Evolutionary conservation across 1,139 yeast genomes (phyloP).

Genomic region (Kazachstania sp.): DNA sequence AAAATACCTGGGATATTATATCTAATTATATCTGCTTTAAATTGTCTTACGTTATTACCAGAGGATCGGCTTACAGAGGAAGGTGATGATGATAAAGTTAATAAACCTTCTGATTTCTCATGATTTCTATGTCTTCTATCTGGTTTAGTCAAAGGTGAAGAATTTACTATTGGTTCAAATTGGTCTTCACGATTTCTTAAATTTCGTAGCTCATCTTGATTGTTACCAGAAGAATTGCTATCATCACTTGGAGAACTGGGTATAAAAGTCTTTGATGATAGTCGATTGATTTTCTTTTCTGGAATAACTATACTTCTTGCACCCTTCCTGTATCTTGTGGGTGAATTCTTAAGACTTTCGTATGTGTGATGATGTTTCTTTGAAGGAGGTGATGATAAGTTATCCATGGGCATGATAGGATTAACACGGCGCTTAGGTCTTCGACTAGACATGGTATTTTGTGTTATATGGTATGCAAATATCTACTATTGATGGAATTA

Average conservation of each 20-base stretch:
- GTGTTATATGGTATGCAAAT: background rate
- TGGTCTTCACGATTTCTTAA: conserved; percentile 1
- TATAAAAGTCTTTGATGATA: conserved; percentile 7
- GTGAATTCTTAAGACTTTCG: background rate
- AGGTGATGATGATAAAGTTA: conserved; percentile 11
- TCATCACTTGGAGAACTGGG: conserved; percentile 1
- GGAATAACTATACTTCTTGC: conserved; percentile 9
- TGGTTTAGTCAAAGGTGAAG: conserved; percentile 6
- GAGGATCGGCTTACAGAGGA: background rate
- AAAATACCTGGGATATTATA: conserved; percentile 7
- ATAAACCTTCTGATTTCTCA: conserved; percentile 7
- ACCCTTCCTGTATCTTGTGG: conserved; percentile 6
- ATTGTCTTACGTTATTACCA: background rate
- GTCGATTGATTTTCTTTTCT: conserved; percentile 3
- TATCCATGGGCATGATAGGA: conserved; percentile 3
- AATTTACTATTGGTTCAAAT: conserved; percentile 8
- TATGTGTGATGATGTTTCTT: background rate
- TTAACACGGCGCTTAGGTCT: background rate
- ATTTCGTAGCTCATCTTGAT: background rate
- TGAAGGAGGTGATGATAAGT: conserved; percentile 2
- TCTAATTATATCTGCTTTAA: background rate
- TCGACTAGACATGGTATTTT: background rate
- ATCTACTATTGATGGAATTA: too few species aligned
- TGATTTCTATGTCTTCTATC: background rate
- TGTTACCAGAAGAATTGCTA: background rate